These are phyloP conservation scores for Striga hermonthica DNA, from an alignment of 305 asterid genomes.

Conservation along the genomic window DNA sequence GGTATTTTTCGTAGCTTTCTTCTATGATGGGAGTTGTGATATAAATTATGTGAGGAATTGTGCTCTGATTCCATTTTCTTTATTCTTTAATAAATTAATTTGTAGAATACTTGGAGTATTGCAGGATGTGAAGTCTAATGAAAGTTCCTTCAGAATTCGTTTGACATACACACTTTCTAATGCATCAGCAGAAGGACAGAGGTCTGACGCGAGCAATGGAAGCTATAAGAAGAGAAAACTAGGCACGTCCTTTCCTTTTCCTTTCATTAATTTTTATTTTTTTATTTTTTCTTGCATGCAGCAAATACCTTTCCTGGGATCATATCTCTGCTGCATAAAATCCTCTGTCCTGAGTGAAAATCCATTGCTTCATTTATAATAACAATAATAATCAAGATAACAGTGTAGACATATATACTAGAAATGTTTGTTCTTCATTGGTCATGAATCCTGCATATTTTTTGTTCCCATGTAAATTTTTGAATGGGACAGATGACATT, in stretches of 20 bases:
- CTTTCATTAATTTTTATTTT: neutral
- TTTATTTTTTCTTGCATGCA: neutral
- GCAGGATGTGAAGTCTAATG: conserved; percentile 61
- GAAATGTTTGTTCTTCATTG: conserved; percentile 15
- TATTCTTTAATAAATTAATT: conserved; percentile 9
- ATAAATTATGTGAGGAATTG: conserved; percentile 15
- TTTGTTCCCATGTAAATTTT: conserved; percentile 7
- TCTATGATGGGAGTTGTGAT: conserved; percentile 1
- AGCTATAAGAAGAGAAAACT: conserved; percentile 74
- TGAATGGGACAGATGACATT: conserved; percentile 43
- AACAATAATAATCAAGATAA: conserved; percentile 4
- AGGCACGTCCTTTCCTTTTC: conserved; percentile 37
- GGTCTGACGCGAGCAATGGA: conserved; percentile 41
- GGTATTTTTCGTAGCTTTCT: conserved; percentile 41
- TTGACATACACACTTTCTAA: conserved; percentile 51
- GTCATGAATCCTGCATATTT: conserved; percentile 28
- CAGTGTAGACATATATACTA: conserved; percentile 9
- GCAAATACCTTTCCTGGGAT: conserved; percentile 2
- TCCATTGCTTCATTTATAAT: neutral
- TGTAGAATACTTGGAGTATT: conserved; percentile 29
- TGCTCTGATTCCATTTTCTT: conserved; percentile 11
- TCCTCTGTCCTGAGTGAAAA: neutral
- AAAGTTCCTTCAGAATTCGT: conserved; percentile 58
- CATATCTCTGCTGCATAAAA: conserved; percentile 7
- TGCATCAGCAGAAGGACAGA: conserved; percentile 42